phyloP scores from a whole-genome alignment of 805 yeast genomes.

The Yamadazyma endophytica region DNA sequence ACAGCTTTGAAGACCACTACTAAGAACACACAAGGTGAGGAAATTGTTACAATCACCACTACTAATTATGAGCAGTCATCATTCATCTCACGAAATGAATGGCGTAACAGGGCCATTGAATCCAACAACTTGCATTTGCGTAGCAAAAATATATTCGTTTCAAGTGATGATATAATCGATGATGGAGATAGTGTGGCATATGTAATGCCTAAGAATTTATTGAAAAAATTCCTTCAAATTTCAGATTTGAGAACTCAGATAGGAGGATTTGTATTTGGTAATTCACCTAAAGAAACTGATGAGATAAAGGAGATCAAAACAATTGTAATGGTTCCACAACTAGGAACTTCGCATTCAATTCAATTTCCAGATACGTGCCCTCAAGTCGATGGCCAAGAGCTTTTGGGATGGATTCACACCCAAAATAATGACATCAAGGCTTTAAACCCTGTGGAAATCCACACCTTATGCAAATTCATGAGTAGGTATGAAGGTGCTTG shows the following conservation, averaged over 20 bases:
- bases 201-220: constrained; percentile 76
- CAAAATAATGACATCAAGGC: constrained; percentile 61
- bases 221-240: constrained; percentile 72
- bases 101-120: constrained; percentile 86
- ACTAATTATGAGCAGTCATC: constrained; percentile 80
- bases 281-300: constrained; percentile 66
- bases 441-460: constrained; percentile 68
- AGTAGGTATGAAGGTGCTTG: constrained; percentile 33
- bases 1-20: constrained; percentile 81
- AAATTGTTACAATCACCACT: constrained; percentile 90
- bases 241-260: constrained; percentile 80
- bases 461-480: constrained; percentile 47
- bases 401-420: constrained; percentile 95
- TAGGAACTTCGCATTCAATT: constrained; percentile 66
- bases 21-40: constrained; percentile 92
- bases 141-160: constrained; percentile 65
- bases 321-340: constrained; percentile 81
- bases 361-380: constrained; percentile 54
- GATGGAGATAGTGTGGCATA: constrained; percentile 57
- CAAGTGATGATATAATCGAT: constrained; percentile 51
- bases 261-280: constrained; percentile 78
- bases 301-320: constrained; percentile 74
- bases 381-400: constrained; percentile 39
- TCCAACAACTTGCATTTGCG: constrained; percentile 69
- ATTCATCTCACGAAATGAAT: constrained; percentile 80